Conservation (phyloP, 2,329 filamentous ascomycete genomes). For the Colletotrichum lindemuthianum region DNA sequence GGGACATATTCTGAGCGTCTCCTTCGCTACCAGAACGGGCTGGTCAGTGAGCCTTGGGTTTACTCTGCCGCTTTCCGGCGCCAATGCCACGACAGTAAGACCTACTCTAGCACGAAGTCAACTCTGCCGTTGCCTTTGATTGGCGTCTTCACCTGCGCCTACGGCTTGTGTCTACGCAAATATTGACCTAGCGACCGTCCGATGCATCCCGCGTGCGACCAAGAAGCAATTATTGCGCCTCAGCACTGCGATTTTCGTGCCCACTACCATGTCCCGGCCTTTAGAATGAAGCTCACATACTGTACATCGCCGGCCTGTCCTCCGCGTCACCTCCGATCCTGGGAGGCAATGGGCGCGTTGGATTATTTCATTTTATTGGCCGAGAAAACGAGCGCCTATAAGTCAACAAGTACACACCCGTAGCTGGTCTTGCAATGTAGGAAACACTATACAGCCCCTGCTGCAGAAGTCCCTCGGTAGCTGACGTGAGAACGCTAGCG, state of each 20-base stretch:
- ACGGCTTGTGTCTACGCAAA: not conserved
- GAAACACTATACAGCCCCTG: not conserved
- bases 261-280: not conserved
- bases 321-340: too few relatives aligned
- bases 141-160: not conserved
- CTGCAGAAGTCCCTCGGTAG: not conserved
- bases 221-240: not conserved
- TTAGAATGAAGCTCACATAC: too few relatives aligned
- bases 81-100: constrained; percentile 10
- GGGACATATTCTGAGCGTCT: constrained; percentile 82
- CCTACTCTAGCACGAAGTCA: constrained; percentile 21
- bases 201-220: not conserved
- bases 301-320: too few relatives aligned
- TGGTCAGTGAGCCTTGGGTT: not conserved
- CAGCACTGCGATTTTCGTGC: not conserved
- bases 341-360: too few relatives aligned
- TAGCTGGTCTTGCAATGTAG: too few relatives aligned
- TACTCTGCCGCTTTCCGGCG: not conserved
- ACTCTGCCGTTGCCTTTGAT: constrained; percentile 7
- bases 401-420: too few relatives aligned
- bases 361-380: too few relatives aligned
- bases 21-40: not conserved
- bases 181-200: not conserved
- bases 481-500: constrained; percentile 25
- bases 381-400: too few relatives aligned